Base-by-base conservation (phyloP, 805 yeast species). In the Candida railenensis region DNA sequence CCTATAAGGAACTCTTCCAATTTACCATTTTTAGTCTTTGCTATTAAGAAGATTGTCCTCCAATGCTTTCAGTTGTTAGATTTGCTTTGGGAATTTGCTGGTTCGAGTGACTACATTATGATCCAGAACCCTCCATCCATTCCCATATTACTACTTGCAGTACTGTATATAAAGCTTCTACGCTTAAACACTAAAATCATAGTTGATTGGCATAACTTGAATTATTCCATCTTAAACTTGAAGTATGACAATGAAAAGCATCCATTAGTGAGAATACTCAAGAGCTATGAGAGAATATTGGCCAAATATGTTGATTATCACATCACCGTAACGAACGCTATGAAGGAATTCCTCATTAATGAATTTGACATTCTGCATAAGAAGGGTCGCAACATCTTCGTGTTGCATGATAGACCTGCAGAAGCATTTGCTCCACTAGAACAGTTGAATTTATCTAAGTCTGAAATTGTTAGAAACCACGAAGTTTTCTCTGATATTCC, bases 181-280 rank as follows among this genome's bases (percentile, higher is more conserved):
- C 65, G 81, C 37, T 76, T 80, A 11, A 74, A 81, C 2, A 73
- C 91, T 3, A 75, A 77, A 57, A 65, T 92, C 20, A 76, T 94
- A 18, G 80, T 94, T 42, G 99, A 94, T 66, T 94, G 99, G 99
- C 99, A 94, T 65, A 94, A 94, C 64, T 73, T 94, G 55, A 96
- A 95, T 36, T 92, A 80, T 63, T 80, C 96, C 1, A 88, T 94
- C 22, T 66, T 94, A 47, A 83, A 85, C 44, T 61, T 92, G 58
- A 82, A 82, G 54, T 80, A 81, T 53, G 59, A 74, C 3, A 74
- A 74, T 46, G 61, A 65, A 42, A 66, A 65, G 30, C 88, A 88
- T 58, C 83, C 85, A 0, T 63, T 87, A 45, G 95, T 90, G 2
- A 62, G 69, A 43, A 25, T 82, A 2, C 76, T 88, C 59, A 78